A percentile compares a stretch with the other conserved stretches of the same genome.
Evolutionary conservation across 2,329 filamentous ascomycete species (phyloP).

Genomic region (Colletotrichum euphorbiae): DNA sequence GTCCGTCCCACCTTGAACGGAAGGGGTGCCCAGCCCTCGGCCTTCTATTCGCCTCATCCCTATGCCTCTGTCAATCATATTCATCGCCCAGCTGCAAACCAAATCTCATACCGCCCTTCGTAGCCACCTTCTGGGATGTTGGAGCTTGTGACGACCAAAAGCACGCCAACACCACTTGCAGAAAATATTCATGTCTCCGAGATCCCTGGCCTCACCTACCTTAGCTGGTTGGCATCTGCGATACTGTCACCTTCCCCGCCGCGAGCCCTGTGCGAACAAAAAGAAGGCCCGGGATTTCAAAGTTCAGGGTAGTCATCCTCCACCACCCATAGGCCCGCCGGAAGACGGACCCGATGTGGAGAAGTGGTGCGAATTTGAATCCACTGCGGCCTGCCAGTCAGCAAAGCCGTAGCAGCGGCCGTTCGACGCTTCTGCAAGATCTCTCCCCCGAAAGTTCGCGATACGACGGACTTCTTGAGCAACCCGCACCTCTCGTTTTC

Average conservation of each 20-base stretch:
- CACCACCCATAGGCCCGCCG: constrained; percentile 14
- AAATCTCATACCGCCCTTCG: constrained; percentile 12
- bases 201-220: constrained; percentile 29
- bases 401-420: too few relatives aligned
- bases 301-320: constrained; percentile 37
- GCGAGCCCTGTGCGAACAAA: constrained; percentile 32
- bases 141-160: constrained; percentile 1
- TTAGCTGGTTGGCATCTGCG: too few relatives aligned
- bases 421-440: constrained; percentile 17
- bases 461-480: constrained; percentile 13
- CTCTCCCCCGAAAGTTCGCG: constrained; percentile 3
- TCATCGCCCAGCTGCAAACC: constrained; percentile 13
- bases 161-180: constrained; percentile 16
- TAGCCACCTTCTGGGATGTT: constrained; percentile 17
- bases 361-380: constrained; percentile 27
- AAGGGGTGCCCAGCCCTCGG: constrained; percentile 24
- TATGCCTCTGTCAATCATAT: neutral
- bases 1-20: constrained; percentile 31
- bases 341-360: constrained; percentile 28
- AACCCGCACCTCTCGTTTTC: constrained; percentile 18
- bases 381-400: too few relatives aligned
- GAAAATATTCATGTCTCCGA: constrained; percentile 26
- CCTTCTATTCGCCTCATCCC: constrained; percentile 26
- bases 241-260: constrained; percentile 28
- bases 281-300: constrained; percentile 36